phyloP scores from a whole-genome alignment of 2,329 filamentous ascomycete genomes.

The Monilinia fructigena region DNA sequence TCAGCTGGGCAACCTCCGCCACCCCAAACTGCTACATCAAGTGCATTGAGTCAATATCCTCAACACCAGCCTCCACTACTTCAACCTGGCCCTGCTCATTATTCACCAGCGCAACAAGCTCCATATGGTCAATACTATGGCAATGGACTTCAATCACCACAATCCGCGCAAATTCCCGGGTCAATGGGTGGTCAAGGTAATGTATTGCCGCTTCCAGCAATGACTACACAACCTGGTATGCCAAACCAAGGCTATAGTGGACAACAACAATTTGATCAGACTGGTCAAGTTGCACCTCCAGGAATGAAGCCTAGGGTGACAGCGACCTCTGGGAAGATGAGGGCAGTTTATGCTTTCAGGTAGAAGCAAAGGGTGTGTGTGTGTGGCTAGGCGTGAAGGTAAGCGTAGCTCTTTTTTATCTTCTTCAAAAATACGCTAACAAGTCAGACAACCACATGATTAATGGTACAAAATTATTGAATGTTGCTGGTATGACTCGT shows the following conservation, averaged over 20 bases:
- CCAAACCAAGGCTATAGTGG: constrained; percentile 48
- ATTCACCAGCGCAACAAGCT: constrained; percentile 52
- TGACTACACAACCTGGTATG: constrained; percentile 50
- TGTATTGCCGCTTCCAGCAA: constrained; percentile 65
- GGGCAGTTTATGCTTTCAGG: constrained; percentile 95
- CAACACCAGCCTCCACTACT: constrained; percentile 71
- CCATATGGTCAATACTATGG: constrained; percentile 71
- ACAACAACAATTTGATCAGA: constrained; percentile 67
- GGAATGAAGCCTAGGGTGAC: constrained; percentile 97
- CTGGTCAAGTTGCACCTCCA: constrained; percentile 87
- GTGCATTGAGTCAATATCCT: constrained; percentile 72
- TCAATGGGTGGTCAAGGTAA: constrained; percentile 65
- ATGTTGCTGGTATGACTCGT: constrained; percentile 97
- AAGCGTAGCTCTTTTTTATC: constrained; percentile 39
- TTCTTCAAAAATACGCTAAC: constrained; percentile 19
- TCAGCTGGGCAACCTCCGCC: constrained; percentile 72
- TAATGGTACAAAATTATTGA: constrained; percentile 94
- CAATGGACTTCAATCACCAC: constrained; percentile 79
- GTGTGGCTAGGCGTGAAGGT: constrained; percentile 92
- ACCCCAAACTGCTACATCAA: constrained; percentile 74
- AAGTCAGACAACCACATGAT: constrained; percentile 93
- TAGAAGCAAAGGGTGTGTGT: constrained; percentile 94
- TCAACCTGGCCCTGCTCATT: constrained; percentile 69
- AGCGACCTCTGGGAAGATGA: constrained; percentile 98
- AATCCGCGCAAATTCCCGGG: constrained; percentile 64